These are phyloP conservation scores for Mrakia blollopis DNA, from an alignment of 768 basidiomycete species.

Conservation along the genomic window DNA sequence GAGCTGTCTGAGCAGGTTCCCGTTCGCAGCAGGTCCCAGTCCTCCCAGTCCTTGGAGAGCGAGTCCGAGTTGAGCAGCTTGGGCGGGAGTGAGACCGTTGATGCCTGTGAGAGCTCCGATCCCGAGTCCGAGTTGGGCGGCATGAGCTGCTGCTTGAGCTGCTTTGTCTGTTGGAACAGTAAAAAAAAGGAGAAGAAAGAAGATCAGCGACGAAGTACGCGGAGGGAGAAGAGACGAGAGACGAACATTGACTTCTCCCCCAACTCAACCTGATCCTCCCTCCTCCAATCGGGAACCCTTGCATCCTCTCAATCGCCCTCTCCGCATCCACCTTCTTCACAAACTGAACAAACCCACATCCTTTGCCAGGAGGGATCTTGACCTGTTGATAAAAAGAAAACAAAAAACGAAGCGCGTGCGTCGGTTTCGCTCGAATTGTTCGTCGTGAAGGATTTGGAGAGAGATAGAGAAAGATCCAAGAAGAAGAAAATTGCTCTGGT, in stretches of 20 bases:
- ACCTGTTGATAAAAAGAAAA: constrained; percentile 55
- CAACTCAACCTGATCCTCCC: constrained; percentile 85
- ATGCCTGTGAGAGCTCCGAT: constrained; percentile 32
- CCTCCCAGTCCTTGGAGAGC: constrained; percentile 32
- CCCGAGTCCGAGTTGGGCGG: constrained; percentile 34
- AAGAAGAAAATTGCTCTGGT: too few relatives aligned
- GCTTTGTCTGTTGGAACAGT: constrained; percentile 65
- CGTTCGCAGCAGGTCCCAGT: constrained; percentile 2
- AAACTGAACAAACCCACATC: constrained; percentile 94
- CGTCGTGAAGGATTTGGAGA: too few relatives aligned
- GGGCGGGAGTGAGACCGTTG: constrained; percentile 31
- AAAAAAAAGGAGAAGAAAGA: constrained; percentile 24
- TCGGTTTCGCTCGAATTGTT: not conserved
- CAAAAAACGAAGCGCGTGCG: not conserved
- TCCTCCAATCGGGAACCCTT: constrained; percentile 89
- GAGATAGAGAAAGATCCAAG: too few relatives aligned
- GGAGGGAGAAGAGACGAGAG: constrained; percentile 30
- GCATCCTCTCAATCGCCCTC: constrained; percentile 90
- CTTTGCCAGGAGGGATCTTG: constrained; percentile 92
- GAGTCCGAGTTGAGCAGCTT: constrained; percentile 32
- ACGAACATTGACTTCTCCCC: constrained; percentile 88
- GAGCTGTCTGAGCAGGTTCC: constrained; percentile 21
- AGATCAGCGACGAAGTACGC: constrained; percentile 28
- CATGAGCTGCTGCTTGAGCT: constrained; percentile 70
- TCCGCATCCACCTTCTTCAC: constrained; percentile 88